Evolutionary conservation across 2,329 filamentous ascomycete genomes (phyloP), one percentile per base, ranked within the genome.

Genomic region (Alternaria infectoria): DNA sequence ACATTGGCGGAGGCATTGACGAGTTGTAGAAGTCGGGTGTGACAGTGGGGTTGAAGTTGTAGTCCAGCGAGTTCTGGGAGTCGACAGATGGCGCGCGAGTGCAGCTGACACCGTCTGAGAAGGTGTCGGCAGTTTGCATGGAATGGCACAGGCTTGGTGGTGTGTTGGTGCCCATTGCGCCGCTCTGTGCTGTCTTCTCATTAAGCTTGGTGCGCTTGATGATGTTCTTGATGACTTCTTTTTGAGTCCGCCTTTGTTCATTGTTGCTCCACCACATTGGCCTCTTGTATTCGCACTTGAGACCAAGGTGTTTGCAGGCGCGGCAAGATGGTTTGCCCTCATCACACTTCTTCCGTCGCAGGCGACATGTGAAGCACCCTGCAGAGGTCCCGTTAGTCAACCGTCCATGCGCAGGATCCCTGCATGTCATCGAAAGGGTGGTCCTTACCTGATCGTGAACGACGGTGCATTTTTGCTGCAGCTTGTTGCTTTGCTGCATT

Each of bases 201-300:
- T 90, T 90, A 71, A 96, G 86, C 87, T 98, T 98, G 79, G 96
- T 98, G 79, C 91, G 89, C 88, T 97, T 97, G 86, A 99, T 98
- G 81, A 95, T 93, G 81, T 91, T 91, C 87, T 99, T 99, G 86
- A 99, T 97, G 71, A 90, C 85, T 78, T 98, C 96, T 84, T 98
- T 99, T 80, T 97, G 93, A 60, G 90, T 84, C 73, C 91, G 89
- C 71, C 96, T 87, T 76, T 91, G 89, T 68, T 97, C 93, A 76
- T 92, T 91, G 85, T 96, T 97, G 82, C 91, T 92, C 96, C 96
- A 99, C 96, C 96, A 99, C 83, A 92, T 89, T 40, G 96, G 96
- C 77, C 94, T 86, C 86, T 97, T 97, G 85, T 98, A 99, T 85
- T 98, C 93, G 84, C 96, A 99, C 75, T 87, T 86, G 61, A 99